These are phyloP conservation scores for Linaria vulgaris DNA, from an alignment of 257 asterid species.

Conservation along the genomic window DNA sequence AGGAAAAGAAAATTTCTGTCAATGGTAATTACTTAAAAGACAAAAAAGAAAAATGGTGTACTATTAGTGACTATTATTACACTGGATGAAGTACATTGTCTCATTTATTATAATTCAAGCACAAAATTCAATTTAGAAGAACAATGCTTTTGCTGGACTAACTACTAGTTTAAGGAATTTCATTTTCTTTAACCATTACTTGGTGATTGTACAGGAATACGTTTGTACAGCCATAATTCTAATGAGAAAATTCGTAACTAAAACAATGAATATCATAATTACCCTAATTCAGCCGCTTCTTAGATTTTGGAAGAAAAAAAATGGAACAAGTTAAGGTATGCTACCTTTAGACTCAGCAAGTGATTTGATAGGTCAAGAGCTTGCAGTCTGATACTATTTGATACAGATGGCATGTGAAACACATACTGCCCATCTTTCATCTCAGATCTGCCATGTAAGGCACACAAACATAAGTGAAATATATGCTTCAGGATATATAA, in stretches of 20 bases:
- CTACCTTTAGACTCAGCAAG: slow-evolving; percentile 76
- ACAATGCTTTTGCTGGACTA: not conserved
- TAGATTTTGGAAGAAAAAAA: slow-evolving; percentile 4
- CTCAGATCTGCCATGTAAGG: slow-evolving; percentile 62
- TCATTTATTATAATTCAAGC: not conserved
- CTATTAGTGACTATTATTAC: not conserved
- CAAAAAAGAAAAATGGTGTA: not conserved
- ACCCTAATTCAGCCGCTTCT: not conserved
- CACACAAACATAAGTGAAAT: slow-evolving; percentile 23
- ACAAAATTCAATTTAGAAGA: not conserved
- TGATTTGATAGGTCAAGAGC: slow-evolving; percentile 61
- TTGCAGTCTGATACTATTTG: slow-evolving; percentile 60
- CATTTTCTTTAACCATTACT: no score
- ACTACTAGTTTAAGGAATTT: not conserved
- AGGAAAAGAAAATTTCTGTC: slow-evolving; percentile 18
- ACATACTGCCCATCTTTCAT: slow-evolving; percentile 89
- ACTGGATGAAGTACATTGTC: not conserved
- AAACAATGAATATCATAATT: no score
- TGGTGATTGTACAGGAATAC: no score
- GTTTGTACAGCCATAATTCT: no score
- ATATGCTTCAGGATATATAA: slow-evolving; percentile 17
- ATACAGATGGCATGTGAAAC: slow-evolving; percentile 74
- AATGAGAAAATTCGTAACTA: no score
- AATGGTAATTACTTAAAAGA: slow-evolving; percentile 8
- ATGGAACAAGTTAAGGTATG: slow-evolving; percentile 12